phyloP scores from a whole-genome alignment of 1,139 yeast genomes.

The Candida labiduridarum region DNA sequence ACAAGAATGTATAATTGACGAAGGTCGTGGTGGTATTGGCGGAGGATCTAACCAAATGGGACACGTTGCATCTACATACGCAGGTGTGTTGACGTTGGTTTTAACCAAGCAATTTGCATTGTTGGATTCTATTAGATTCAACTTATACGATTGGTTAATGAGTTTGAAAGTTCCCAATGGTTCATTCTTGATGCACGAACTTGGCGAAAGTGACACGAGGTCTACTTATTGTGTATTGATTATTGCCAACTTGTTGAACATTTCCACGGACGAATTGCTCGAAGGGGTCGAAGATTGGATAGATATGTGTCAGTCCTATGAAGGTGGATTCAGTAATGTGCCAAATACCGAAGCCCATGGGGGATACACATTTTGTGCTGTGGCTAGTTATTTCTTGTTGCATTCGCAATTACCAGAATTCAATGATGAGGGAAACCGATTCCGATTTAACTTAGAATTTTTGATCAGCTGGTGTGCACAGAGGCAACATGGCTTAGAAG shows the following conservation, averaged over 20 bases:
- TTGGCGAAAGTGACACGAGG: constrained; percentile 87
- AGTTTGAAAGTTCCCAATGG: constrained; percentile 70
- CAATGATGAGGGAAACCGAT: not conserved
- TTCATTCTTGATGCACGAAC: constrained; percentile 68
- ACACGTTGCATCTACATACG: constrained; percentile 86
- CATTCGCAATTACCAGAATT: not conserved
- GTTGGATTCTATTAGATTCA: constrained; percentile 26
- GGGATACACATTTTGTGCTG: constrained; percentile 90
- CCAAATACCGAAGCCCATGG: constrained; percentile 94
- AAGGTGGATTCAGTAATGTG: constrained; percentile 91
- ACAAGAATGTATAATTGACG: constrained; percentile 27
- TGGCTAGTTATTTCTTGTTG: constrained; percentile 60
- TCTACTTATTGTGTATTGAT: constrained; percentile 85
- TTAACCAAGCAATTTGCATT: constrained; percentile 48
- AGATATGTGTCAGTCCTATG: constrained; percentile 79
- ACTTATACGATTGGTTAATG: constrained; percentile 66
- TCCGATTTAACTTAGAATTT: constrained; percentile 34
- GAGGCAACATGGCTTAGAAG: constrained; percentile 73
- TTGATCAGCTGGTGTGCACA: constrained; percentile 66
- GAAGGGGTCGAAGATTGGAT: constrained; percentile 63
- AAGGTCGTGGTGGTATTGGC: constrained; percentile 70
- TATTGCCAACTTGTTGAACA: constrained; percentile 67
- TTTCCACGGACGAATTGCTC: constrained; percentile 63
- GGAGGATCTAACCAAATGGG: constrained; percentile 84
- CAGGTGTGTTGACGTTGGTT: constrained; percentile 67